Evolutionary conservation across 495 filamentous ascomycete species (phyloP).

Genomic region (Tirmania nivea): DNA sequence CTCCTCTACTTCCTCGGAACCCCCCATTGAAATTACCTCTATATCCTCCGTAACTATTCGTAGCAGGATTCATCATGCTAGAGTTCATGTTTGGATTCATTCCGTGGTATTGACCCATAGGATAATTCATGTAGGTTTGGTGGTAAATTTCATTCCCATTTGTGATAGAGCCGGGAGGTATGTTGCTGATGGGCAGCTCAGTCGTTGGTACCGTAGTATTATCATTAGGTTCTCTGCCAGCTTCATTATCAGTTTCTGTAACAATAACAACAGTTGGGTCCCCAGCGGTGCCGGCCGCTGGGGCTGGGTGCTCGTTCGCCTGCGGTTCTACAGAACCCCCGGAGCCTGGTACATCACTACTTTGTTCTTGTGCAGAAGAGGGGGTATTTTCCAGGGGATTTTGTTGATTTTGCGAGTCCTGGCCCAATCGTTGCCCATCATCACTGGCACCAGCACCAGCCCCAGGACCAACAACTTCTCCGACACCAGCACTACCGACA

Average conservation of each 20-base stretch:
- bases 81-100: background rate
- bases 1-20: conserved; percentile 2
- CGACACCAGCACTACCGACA: conserved; percentile 11
- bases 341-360: conserved; percentile 19
- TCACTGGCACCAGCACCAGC: conserved; percentile 9
- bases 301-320: background rate
- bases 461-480: background rate
- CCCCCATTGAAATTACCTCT: conserved; percentile 11
- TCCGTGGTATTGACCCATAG: background rate
- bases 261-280: conserved; percentile 18
- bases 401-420: conserved; percentile 3
- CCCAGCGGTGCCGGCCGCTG: conserved; percentile 9
- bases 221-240: conserved; percentile 7
- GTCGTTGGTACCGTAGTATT: background rate
- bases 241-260: conserved; percentile 15
- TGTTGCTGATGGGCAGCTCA: background rate
- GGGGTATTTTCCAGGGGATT: background rate
- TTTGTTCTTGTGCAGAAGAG: conserved; percentile 12
- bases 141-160: background rate
- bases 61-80: conserved; percentile 10
- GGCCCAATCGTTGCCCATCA: conserved; percentile 8
- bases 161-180: background rate
- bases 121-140: background rate
- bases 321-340: conserved; percentile 2
- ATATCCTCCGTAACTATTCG: conserved; percentile 13